Conservation (phyloP, 1,284 basidiomycete species). For the Veloboletus limbatus region DNA sequence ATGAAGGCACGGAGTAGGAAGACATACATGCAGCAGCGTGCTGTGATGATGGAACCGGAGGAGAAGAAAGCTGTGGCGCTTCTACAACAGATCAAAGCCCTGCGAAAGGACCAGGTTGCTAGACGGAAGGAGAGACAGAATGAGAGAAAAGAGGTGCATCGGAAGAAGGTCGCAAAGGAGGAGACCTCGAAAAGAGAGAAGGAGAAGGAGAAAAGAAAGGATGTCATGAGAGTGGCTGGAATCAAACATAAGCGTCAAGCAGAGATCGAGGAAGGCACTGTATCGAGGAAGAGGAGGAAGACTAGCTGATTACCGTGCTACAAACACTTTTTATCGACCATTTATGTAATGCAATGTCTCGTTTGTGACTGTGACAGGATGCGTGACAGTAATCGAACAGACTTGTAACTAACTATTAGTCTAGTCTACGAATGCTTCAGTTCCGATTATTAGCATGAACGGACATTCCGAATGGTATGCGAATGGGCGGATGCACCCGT, state of each 20-base stretch:
- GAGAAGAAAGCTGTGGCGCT: constrained; percentile 92
- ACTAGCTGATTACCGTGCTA: too few species aligned
- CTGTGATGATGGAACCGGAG: constrained; percentile 92
- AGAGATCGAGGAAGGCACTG: constrained; percentile 55
- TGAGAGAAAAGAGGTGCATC: constrained; percentile 59
- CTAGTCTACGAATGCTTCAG: too few species aligned
- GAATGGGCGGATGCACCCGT: constrained; percentile 9
- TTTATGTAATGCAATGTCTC: too few species aligned
- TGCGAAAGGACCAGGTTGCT: constrained; percentile 84
- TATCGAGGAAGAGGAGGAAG: constrained; percentile 49
- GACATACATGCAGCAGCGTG: constrained; percentile 90
- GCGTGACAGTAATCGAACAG: too few species aligned
- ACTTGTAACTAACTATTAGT: too few species aligned
- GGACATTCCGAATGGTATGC: constrained; percentile 23
- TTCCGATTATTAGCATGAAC: constrained; percentile 22
- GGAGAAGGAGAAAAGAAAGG: constrained; percentile 78
- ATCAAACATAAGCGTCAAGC: constrained; percentile 68
- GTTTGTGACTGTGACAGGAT: too few species aligned
- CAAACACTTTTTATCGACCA: too few species aligned
- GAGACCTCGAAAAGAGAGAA: constrained; percentile 69
- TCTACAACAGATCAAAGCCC: constrained; percentile 91
- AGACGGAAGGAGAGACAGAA: constrained; percentile 82
- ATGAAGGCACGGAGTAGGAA: constrained; percentile 71
- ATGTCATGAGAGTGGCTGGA: constrained; percentile 72
- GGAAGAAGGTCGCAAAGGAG: constrained; percentile 70